Percentiles rank a stretch among this genome's conserved stretches.
Evolutionary conservation across 768 basidiomycete genomes (phyloP).

Genomic region (Phlebiopsis flavidoalba): DNA sequence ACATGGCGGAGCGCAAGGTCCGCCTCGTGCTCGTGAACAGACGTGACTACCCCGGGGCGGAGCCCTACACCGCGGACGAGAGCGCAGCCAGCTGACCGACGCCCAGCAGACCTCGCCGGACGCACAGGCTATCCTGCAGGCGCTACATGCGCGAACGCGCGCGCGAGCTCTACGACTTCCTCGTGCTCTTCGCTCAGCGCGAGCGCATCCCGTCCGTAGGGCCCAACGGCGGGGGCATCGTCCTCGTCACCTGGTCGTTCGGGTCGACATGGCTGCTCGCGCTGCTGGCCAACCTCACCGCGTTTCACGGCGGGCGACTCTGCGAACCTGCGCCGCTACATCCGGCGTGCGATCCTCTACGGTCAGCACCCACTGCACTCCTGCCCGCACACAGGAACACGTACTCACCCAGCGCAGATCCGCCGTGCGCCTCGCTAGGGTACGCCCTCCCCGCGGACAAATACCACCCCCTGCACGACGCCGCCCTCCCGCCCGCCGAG

Average conservation of each 20-base stretch:
- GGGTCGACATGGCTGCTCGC: not conserved
- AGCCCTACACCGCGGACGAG: not conserved
- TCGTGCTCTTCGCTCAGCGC: not conserved
- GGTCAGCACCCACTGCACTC: too few relatives aligned
- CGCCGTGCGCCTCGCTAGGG: too few relatives aligned
- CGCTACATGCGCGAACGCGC: not conserved
- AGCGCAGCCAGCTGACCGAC: not conserved
- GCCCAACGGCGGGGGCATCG: not conserved
- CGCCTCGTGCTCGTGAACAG: conserved; percentile 8
- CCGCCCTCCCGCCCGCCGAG: too few relatives aligned
- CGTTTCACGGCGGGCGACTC: not conserved
- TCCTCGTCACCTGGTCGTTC: conserved; percentile 7
- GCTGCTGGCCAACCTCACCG: conserved; percentile 1
- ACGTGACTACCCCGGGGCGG: conserved; percentile 6
- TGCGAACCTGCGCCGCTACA: too few relatives aligned
- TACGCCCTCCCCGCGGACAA: too few relatives aligned
- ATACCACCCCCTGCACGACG: too few relatives aligned
- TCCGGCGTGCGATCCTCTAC: too few relatives aligned
- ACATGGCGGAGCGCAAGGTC: not conserved
- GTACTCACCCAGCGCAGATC: too few relatives aligned
- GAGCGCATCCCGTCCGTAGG: not conserved
- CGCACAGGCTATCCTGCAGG: not conserved
- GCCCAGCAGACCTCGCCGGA: not conserved
- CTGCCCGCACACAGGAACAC: too few relatives aligned
- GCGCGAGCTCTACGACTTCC: conserved; percentile 1